Evolutionary conservation across 345 rosid species (phyloP).

Genomic region (Pseudoturritis turrita): DNA sequence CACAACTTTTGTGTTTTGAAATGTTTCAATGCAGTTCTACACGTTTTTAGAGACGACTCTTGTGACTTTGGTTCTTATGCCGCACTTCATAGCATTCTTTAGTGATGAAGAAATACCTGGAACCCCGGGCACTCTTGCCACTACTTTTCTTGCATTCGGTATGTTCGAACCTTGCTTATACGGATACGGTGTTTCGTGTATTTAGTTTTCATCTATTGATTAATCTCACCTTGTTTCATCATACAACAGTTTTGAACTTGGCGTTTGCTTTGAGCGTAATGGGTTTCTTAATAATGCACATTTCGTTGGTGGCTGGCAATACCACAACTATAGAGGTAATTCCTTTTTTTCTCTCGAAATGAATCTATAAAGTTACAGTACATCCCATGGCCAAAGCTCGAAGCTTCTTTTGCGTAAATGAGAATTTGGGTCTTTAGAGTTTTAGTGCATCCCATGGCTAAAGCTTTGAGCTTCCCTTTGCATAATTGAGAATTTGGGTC

Average conservation of each 20-base stretch:
- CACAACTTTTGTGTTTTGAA: background rate
- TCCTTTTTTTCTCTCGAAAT: background rate
- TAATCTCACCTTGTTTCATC: conserved; percentile 11
- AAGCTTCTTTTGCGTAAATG: background rate
- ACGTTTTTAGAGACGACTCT: conserved; percentile 95
- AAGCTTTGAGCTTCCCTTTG: background rate
- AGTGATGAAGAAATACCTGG: conserved; percentile 96
- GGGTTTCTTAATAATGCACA: conserved; percentile 95
- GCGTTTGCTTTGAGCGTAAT: conserved; percentile 90
- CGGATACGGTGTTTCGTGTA: background rate
- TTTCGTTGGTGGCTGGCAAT: conserved; percentile 73
- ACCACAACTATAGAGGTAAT: conserved; percentile 95
- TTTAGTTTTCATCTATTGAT: background rate
- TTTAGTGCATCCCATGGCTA: background rate
- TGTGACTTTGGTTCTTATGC: conserved; percentile 79
- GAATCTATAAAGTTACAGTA: background rate
- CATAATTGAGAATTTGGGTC: background rate
- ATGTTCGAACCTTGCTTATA: conserved; percentile 20
- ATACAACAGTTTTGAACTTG: conserved; percentile 72
- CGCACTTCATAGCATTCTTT: conserved; percentile 89
- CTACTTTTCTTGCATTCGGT: conserved; percentile 97
- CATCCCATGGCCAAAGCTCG: background rate
- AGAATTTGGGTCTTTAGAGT: background rate
- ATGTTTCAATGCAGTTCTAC: conserved; percentile 71
- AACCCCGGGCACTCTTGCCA: conserved; percentile 89